Conservation (phyloP, 176 grass and related monocot species). For the Juncus effusus region DNA sequence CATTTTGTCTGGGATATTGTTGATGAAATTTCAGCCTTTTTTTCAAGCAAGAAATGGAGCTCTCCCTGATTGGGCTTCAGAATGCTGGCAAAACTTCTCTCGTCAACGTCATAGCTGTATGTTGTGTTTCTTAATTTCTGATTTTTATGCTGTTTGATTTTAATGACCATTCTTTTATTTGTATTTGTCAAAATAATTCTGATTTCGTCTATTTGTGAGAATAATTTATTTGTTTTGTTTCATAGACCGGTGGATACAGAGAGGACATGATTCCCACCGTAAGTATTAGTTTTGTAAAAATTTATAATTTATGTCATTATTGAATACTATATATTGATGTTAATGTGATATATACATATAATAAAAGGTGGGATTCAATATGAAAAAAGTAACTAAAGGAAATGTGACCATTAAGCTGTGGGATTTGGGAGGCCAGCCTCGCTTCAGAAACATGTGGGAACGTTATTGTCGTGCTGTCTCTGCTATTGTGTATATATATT, state of each 20-base stretch:
- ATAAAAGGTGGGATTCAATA: slow-evolving; percentile 72
- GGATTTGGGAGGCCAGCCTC: slow-evolving; percentile 99
- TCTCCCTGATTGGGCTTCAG: slow-evolving; percentile 97
- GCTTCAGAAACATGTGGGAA: slow-evolving; percentile 99
- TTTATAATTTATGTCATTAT: not conserved
- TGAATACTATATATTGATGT: not conserved
- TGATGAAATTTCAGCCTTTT: slow-evolving; percentile 57
- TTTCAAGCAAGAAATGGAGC: slow-evolving; percentile 99
- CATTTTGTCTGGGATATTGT: not conserved
- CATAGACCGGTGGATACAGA: slow-evolving; percentile 90
- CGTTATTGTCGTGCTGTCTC: slow-evolving; percentile 99
- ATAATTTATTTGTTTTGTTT: slow-evolving; percentile 13
- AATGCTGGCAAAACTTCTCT: slow-evolving; percentile 99
- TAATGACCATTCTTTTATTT: too few species aligned
- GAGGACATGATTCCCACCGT: slow-evolving; percentile 99
- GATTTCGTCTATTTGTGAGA: slow-evolving; percentile 3
- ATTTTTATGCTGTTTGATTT: too few species aligned
- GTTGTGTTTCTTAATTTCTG: slow-evolving; percentile 19
- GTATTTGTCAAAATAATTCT: not conserved
- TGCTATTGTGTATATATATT: slow-evolving; percentile 79
- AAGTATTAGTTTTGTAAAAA: not conserved
- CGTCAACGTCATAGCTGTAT: slow-evolving; percentile 92
- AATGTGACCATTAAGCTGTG: slow-evolving; percentile 99
- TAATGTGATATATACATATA: slow-evolving; percentile 5
- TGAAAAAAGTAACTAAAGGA: slow-evolving; percentile 98